Evolutionary conservation across 2,329 filamentous ascomycete genomes (phyloP), one percentile per base, ranked within the genome.

Genomic region (Aspergillus chevalieri): DNA sequence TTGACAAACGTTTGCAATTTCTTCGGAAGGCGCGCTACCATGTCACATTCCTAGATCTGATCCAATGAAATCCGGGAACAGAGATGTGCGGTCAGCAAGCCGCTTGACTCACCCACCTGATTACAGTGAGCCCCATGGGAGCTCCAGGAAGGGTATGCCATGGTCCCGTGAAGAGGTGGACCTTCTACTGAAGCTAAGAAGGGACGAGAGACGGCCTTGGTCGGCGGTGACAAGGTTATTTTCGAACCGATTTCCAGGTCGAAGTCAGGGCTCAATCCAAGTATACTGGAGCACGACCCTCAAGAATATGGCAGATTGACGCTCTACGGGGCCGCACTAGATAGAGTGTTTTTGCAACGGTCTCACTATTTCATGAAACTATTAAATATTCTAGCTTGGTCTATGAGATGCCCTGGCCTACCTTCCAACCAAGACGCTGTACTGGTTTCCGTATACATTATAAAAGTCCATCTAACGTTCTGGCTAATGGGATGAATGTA

Each of bases 1-100:
- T 47, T 33, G 38, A 47, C 5, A 38, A 43, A 28, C 38, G 38
- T 30, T 30, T 43, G 22, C 46, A 42, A 43, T 43, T 43, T 30
- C 10, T 47, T 12, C 42, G 5, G 33, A 36, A 36, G 14, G 33
- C 33, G 33, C 33, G 6, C 38, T 47, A 30, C 24, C 46, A 33
- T 36, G 36, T 21, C 22, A 21, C 26, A 47, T 47, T 14, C 24
- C 46, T 33, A 21, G 28, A 14, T 30, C 36, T 12, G n/a, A 14
- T n/a, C 17, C 21, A 10, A 24, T 14, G 2, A 9, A 3, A 43
- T 42, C 10, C 9, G 39, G 17, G 12, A 19, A 22, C 17, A 42
- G 17, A 14, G 1, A 17, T 42, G 10, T 12, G 39, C 39, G 17
- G 39, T n/a, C n/a, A 42, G 12, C 39, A 6, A 8, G 39, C 5